phyloP scores from a whole-genome alignment of 2,329 filamentous ascomycete genomes.

The Neodidymelliopsis sp. region DNA sequence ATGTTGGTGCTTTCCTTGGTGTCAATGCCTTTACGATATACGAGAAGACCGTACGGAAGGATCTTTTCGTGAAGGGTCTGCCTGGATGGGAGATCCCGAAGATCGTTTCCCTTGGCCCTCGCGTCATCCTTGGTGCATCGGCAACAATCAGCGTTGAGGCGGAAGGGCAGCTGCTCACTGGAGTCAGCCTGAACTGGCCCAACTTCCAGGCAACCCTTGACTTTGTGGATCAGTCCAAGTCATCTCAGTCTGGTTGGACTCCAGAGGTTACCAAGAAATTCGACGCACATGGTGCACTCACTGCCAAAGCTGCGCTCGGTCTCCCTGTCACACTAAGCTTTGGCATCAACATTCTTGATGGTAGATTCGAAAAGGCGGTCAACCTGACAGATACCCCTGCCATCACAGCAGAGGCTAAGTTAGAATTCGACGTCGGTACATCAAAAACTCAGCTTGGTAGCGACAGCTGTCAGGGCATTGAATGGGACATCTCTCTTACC shows the following conservation, averaged over 20 bases:
- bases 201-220: conserved; percentile 10
- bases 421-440: conserved; percentile 13
- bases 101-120: conserved; percentile 11
- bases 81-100: conserved; percentile 14
- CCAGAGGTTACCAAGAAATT: conserved; percentile 12
- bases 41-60: conserved; percentile 14
- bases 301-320: conserved; percentile 13
- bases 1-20: conserved; percentile 12
- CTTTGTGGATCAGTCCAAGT: conserved; percentile 12
- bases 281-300: conserved; percentile 11
- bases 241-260: conserved; percentile 14
- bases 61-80: conserved; percentile 11
- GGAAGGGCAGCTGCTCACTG: conserved; percentile 12
- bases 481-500: conserved; percentile 14
- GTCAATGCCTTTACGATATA: conserved; percentile 14
- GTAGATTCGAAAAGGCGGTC: conserved; percentile 10
- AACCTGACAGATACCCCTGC: conserved; percentile 14
- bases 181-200: conserved; percentile 14
- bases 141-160: conserved; percentile 15
- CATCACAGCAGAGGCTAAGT: conserved; percentile 14
- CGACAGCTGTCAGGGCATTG: conserved; percentile 13
- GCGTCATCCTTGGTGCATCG: conserved; percentile 6
- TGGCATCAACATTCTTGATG: conserved; percentile 8
- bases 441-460: conserved; percentile 10
- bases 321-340: conserved; percentile 14